Conservation (phyloP, 2,329 filamentous ascomycete species). For the Botrytis medusae region DNA sequence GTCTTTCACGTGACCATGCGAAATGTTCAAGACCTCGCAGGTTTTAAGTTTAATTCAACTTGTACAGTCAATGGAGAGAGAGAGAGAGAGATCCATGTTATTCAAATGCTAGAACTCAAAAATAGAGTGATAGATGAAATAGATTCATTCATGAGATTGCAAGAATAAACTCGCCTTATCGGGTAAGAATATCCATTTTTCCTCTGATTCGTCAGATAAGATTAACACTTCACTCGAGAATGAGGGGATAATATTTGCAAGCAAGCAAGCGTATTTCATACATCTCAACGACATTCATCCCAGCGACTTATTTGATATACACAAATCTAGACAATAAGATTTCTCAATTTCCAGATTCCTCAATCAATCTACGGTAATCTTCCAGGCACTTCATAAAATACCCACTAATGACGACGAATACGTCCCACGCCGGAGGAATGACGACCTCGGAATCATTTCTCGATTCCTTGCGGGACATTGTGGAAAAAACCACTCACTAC, state of each 20-base stretch:
- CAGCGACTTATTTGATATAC: not conserved
- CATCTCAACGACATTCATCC: not conserved
- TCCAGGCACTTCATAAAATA: not conserved
- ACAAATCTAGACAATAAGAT: not conserved
- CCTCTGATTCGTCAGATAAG: slow-evolving; percentile 13
- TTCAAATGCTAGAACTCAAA: not conserved
- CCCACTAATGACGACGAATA: not conserved
- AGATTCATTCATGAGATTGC: not conserved
- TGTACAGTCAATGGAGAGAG: not conserved
- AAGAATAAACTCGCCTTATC: not conserved
- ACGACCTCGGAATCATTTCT: not conserved
- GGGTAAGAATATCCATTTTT: not conserved
- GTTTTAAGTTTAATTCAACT: not conserved
- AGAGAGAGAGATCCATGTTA: not conserved
- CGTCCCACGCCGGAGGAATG: not conserved
- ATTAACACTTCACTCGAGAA: not conserved
- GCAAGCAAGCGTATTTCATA: not conserved
- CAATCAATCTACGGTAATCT: too few species aligned
- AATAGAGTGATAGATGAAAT: too few species aligned
- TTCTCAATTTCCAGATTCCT: not conserved
- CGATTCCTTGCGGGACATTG: not conserved
- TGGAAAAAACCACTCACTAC: not conserved
- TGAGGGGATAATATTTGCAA: not conserved
- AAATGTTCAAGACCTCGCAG: not conserved
- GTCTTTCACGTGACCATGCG: not conserved